A percentile compares a stretch with the other conserved stretches of the same genome.
Conservation (phyloP, 352 stramenopile species). For the Phytophthora multivora region DNA sequence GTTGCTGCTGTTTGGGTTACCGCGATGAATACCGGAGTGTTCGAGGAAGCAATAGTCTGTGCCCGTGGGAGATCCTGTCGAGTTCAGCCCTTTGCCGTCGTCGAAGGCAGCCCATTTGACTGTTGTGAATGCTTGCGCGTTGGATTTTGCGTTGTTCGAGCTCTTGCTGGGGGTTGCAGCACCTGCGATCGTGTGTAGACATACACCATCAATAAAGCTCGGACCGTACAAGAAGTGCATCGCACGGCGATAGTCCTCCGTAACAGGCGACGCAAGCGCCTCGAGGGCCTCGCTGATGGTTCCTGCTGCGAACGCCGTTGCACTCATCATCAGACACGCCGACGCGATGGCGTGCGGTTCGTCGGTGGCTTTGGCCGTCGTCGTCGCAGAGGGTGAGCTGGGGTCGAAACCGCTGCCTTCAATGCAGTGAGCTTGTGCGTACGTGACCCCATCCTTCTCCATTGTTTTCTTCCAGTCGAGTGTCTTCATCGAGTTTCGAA, state of each 20-base stretch:
- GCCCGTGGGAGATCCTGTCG: conserved; percentile 33
- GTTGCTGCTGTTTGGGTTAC: neutral
- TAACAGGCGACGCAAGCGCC: conserved; percentile 60
- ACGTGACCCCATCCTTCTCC: conserved; percentile 60
- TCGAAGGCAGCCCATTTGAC: conserved; percentile 83
- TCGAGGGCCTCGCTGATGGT: conserved; percentile 75
- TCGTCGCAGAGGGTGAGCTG: conserved; percentile 6
- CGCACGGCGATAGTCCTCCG: conserved; percentile 65
- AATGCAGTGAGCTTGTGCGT: conserved; percentile 71
- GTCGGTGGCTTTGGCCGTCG: conserved; percentile 2
- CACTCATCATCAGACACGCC: conserved; percentile 68
- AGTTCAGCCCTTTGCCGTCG: conserved; percentile 42
- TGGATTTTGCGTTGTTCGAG: conserved; percentile 8
- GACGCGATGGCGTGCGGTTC: conserved; percentile 15
- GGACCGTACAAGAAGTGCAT: conserved; percentile 71
- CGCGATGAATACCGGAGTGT: conserved; percentile 56
- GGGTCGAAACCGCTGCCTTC: conserved; percentile 23
- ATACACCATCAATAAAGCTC: conserved; percentile 66
- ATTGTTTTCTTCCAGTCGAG: conserved; percentile 64
- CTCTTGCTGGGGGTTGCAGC: conserved; percentile 2
- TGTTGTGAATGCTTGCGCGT: conserved; percentile 58
- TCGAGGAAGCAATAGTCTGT: conserved; percentile 86
- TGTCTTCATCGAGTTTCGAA: conserved; percentile 51
- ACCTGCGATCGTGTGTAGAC: conserved; percentile 53
- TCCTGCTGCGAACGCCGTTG: conserved; percentile 52